Evolutionary conservation across 208 protist genomes (phyloP).

Genomic region (Leishmania gerbilli): DNA sequence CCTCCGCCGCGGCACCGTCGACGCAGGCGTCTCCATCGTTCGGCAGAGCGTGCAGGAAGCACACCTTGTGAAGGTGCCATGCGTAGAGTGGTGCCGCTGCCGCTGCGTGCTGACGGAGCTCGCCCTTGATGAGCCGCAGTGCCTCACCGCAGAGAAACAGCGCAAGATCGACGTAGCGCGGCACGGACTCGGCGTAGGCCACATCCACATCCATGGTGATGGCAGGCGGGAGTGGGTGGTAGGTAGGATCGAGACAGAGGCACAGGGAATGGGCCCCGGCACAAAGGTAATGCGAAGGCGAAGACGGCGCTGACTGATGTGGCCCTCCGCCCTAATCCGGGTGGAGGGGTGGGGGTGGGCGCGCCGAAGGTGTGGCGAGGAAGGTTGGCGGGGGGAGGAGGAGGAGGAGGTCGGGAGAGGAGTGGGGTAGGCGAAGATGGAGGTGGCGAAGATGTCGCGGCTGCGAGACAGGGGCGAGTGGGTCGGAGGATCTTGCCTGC

Average conservation of each 20-base stretch:
- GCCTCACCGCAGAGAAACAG: constrained; percentile 58
- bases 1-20: neutral
- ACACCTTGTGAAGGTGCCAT: constrained; percentile 59
- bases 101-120: constrained; percentile 14
- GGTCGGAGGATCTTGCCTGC: neutral
- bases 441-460: neutral
- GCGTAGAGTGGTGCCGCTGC: constrained; percentile 28
- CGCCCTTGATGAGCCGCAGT: constrained; percentile 27
- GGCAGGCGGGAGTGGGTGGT: neutral
- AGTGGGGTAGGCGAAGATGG: neutral
- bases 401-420: neutral
- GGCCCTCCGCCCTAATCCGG: neutral
- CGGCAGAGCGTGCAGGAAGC: constrained; percentile 39
- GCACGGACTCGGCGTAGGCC: constrained; percentile 28
- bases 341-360: neutral
- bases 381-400: neutral
- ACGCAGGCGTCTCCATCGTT: constrained; percentile 15
- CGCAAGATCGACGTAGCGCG: constrained; percentile 55
- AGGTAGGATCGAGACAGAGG: neutral
- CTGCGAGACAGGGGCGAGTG: neutral
- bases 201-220: constrained; percentile 20
- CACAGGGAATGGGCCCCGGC: neutral
- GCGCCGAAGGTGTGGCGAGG: neutral
- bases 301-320: neutral
- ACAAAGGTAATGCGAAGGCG: neutral